Evolutionary conservation across 1,284 basidiomycete species (phyloP).

Genomic region (Papiliotrema laurentii): DNA sequence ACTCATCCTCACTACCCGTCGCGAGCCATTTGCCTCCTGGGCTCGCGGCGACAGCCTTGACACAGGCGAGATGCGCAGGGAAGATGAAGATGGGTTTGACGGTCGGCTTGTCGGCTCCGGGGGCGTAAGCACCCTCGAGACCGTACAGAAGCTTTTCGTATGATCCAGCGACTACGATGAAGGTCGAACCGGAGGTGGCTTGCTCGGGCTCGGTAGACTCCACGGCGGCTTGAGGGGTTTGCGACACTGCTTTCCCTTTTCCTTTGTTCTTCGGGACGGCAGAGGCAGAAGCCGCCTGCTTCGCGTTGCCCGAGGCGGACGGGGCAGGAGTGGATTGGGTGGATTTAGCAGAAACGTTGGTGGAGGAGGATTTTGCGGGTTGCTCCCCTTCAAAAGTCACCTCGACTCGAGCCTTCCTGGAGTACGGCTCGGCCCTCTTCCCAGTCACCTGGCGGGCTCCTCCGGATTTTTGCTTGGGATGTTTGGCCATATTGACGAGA

Average conservation of each 20-base stretch:
- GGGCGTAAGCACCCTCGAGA: conserved; percentile 59
- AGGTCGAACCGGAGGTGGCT: conserved; percentile 50
- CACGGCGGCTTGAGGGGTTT: background rate
- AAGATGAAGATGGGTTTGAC: conserved; percentile 89
- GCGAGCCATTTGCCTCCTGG: conserved; percentile 94
- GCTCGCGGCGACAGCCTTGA: conserved; percentile 81
- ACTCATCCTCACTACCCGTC: conserved; percentile 89
- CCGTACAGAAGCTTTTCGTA: conserved; percentile 97
- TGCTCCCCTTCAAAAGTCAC: conserved; percentile 31
- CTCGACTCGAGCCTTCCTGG: conserved; percentile 35
- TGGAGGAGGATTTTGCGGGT: conserved; percentile 4
- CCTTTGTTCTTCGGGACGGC: conserved; percentile 18
- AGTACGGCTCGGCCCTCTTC: conserved; percentile 15
- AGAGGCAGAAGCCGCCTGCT: conserved; percentile 1
- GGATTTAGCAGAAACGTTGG: background rate
- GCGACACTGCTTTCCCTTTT: conserved; percentile 20
- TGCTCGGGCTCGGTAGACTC: background rate
- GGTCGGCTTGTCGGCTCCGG: conserved; percentile 29
- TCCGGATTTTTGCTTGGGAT: conserved; percentile 11
- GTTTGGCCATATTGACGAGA: conserved; percentile 31
- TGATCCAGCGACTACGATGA: conserved; percentile 83
- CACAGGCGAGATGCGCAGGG: conserved; percentile 89
- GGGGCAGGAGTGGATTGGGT: background rate
- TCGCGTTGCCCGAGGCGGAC: background rate
- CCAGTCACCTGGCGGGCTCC: conserved; percentile 3